Conservation (phyloP, 441 rosid genomes). For the Jatropha podagrica region DNA sequence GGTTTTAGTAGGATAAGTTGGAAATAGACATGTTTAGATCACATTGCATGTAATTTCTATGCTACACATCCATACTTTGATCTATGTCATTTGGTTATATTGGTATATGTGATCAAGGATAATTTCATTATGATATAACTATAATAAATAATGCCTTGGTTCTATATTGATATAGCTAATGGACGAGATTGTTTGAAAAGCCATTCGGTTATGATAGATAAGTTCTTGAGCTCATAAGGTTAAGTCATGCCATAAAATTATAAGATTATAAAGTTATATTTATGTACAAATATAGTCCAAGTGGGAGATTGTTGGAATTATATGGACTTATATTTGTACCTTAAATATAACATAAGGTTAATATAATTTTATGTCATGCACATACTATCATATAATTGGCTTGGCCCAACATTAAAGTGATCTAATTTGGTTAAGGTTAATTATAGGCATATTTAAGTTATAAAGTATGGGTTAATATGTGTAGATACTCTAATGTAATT, state of each 20-base stretch:
- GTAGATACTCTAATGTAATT: too few relatives aligned
- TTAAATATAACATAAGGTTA: too few relatives aligned
- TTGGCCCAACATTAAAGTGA: too few relatives aligned
- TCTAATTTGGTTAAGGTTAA: too few relatives aligned
- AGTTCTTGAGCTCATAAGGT: neutral
- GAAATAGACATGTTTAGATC: neutral
- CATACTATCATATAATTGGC: too few relatives aligned
- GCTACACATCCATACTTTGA: neutral
- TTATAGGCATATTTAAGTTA: too few relatives aligned
- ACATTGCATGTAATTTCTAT: neutral
- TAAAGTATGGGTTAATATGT: too few relatives aligned
- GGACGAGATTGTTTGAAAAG: neutral
- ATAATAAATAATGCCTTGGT: neutral
- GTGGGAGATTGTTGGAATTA: neutral
- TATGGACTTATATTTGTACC: too few relatives aligned
- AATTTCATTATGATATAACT: neutral
- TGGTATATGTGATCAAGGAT: neutral
- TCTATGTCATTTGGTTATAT: neutral
- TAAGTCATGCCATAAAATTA: neutral
- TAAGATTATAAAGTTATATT: too few relatives aligned
- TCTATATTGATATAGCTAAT: neutral
- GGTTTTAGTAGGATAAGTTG: neutral
- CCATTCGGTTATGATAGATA: neutral
- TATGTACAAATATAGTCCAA: neutral
- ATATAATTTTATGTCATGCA: too few relatives aligned